Percentiles rank a stretch among this genome's conserved stretches.
Conservation (phyloP, 805 yeast species). For the Sporopachydermia quercuum region DNA sequence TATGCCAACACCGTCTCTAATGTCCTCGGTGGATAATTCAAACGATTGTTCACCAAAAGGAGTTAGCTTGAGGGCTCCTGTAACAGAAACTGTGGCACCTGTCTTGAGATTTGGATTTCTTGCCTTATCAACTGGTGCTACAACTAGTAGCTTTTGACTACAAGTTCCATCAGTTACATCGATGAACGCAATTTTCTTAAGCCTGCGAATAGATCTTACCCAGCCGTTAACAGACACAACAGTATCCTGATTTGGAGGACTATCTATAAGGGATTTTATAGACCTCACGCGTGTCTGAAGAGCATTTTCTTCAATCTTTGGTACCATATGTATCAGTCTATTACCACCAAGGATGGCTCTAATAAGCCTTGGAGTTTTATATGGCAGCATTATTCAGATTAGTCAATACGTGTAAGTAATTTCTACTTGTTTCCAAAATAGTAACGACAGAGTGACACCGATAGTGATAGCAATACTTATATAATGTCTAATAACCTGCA, state of each 20-base stretch:
- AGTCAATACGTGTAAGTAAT: no score
- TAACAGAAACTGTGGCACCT: conserved; percentile 6
- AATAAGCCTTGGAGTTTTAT: no score
- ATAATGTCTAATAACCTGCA: no score
- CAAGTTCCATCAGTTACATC: conserved; percentile 72
- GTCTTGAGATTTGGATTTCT: conserved; percentile 17
- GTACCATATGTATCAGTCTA: no score
- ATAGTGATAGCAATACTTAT: no score
- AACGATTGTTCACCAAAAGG: conserved; percentile 1
- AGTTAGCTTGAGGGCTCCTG: conserved; percentile 8
- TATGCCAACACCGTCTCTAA: conserved; percentile 17
- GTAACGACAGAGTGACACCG: no score
- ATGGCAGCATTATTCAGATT: no score
- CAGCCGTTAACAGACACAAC: conserved; percentile 47
- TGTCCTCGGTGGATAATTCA: conserved; percentile 4
- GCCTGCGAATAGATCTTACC: conserved; percentile 54
- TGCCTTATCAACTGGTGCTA: conserved; percentile 24
- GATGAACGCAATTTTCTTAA: conserved; percentile 68
- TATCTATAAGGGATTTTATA: conserved; percentile 11
- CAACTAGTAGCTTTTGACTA: conserved; percentile 37
- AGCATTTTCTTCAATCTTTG: no score
- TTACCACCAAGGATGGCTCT: no score
- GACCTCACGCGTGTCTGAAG: no score
- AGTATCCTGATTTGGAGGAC: conserved; percentile 24
- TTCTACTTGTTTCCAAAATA: no score